phyloP scores from a whole-genome alignment of 495 filamentous ascomycete species.

The Hyaloscypha variabilis region DNA sequence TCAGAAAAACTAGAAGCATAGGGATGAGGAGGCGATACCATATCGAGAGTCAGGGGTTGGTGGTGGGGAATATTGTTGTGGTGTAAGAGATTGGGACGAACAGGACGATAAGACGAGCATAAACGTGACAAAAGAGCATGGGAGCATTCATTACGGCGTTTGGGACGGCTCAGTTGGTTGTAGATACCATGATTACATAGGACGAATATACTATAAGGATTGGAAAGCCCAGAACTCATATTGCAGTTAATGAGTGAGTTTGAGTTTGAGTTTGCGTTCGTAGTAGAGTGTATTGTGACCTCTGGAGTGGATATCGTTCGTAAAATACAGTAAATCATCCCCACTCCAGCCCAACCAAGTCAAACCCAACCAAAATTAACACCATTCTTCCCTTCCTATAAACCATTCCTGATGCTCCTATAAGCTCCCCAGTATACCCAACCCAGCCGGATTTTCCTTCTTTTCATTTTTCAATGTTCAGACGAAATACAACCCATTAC shows the following conservation, averaged over 20 bases:
- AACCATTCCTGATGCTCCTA: background rate
- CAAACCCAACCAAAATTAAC: background rate
- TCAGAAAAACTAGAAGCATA: slow-evolving; percentile 62
- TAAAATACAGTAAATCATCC: background rate
- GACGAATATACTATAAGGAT: background rate
- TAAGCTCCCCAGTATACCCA: background rate
- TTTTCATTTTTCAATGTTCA: background rate
- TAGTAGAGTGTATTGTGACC: background rate
- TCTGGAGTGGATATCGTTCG: background rate
- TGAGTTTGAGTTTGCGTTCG: background rate
- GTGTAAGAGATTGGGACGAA: slow-evolving; percentile 14
- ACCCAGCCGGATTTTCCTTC: too few relatives aligned
- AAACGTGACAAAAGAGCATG: background rate
- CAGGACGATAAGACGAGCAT: background rate
- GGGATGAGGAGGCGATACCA: slow-evolving; percentile 78
- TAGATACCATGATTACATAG: background rate
- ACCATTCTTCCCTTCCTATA: background rate
- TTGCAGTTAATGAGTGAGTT: background rate
- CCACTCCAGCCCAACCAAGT: background rate
- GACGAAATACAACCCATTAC: slow-evolving; percentile 14
- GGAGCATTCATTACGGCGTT: slow-evolving; percentile 1
- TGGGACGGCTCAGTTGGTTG: background rate
- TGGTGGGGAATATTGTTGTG: slow-evolving; percentile 79
- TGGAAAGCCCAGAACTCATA: background rate
- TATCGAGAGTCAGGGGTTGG: slow-evolving; percentile 78